Conservation (phyloP, 106 monocot species). For the Platanthera guangdongensis region DNA sequence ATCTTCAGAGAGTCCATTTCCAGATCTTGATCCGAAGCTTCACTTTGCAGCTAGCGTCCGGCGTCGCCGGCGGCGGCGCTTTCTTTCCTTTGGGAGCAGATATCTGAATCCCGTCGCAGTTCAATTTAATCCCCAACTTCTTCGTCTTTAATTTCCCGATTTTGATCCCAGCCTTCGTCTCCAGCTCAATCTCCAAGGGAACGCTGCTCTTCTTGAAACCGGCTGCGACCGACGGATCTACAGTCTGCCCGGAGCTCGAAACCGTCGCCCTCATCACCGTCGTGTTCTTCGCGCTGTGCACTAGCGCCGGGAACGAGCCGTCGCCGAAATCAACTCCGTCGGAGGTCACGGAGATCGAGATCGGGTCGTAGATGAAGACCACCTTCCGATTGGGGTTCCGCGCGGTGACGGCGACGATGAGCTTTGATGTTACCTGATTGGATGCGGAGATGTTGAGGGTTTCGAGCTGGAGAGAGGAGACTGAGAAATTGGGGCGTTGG, state of each 20-base stretch:
- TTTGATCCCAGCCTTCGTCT: constrained; percentile 54
- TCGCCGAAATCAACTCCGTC: constrained; percentile 15
- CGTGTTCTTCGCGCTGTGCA: constrained; percentile 21
- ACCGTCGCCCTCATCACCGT: constrained; percentile 24
- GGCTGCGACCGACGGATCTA: constrained; percentile 18
- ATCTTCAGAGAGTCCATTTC: constrained; percentile 56
- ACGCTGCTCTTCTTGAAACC: constrained; percentile 38
- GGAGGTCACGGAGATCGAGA: constrained; percentile 28
- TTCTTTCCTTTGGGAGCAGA: constrained; percentile 31
- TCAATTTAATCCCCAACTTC: constrained; percentile 38
- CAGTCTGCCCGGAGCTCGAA: neutral
- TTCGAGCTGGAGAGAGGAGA: constrained; percentile 41
- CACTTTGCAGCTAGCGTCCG: constrained; percentile 39
- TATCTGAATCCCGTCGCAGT: constrained; percentile 29
- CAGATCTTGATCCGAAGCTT: constrained; percentile 71
- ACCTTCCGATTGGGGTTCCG: constrained; percentile 57
- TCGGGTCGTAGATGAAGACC: constrained; percentile 36
- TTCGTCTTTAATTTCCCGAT: constrained; percentile 35
- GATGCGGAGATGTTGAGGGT: constrained; percentile 31
- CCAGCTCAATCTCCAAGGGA: constrained; percentile 29
- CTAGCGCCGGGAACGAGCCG: constrained; percentile 31
- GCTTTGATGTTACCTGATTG: constrained; percentile 17
- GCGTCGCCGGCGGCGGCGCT: constrained; percentile 1
- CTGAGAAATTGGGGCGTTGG: constrained; percentile 37
- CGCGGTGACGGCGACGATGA: constrained; percentile 38